phyloP scores from a whole-genome alignment of 2,329 filamentous ascomycete genomes.

The Colletotrichum spaethianum region DNA sequence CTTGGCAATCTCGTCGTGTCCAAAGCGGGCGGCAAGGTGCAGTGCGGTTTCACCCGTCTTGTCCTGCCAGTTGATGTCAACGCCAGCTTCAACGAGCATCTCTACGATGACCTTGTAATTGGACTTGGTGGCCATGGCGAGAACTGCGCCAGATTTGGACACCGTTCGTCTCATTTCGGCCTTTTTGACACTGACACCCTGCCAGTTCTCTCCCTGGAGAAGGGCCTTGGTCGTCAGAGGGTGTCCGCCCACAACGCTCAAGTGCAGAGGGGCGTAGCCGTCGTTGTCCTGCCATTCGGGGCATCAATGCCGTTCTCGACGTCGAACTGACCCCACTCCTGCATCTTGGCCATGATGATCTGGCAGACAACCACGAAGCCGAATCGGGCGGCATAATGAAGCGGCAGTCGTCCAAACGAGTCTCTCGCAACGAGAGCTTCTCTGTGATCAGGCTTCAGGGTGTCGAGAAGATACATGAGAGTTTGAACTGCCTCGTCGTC shows the following conservation, averaged over 20 bases:
- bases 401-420: slow-evolving; percentile 83
- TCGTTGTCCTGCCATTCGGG: slow-evolving; percentile 92
- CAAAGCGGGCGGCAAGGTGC: slow-evolving; percentile 91
- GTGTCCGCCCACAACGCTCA: slow-evolving; percentile 93
- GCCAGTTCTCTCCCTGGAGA: slow-evolving; percentile 85
- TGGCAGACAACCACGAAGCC: slow-evolving; percentile 94
- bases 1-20: slow-evolving; percentile 84
- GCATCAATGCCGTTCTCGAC: slow-evolving; percentile 89
- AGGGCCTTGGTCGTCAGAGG: slow-evolving; percentile 86
- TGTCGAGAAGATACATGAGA: slow-evolving; percentile 74
- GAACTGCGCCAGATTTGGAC: slow-evolving; percentile 87
- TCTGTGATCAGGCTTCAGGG: slow-evolving; percentile 77
- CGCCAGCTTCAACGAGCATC: slow-evolving; percentile 88
- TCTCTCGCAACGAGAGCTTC: slow-evolving; percentile 78
- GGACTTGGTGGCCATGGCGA: slow-evolving; percentile 89
- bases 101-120: slow-evolving; percentile 89
- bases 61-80: slow-evolving; percentile 95
- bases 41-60: slow-evolving; percentile 91
- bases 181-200: slow-evolving; percentile 73
- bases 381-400: slow-evolving; percentile 96
- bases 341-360: slow-evolving; percentile 89
- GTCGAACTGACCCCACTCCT: slow-evolving; percentile 89
- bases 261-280: slow-evolving; percentile 90
- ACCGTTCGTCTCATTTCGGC: slow-evolving; percentile 77
- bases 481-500: slow-evolving; percentile 84